Percentiles rank a stretch among this genome's conserved stretches.
Conservation (phyloP, 1,284 basidiomycete genomes). For the Veloporphyrellus conicus region DNA sequence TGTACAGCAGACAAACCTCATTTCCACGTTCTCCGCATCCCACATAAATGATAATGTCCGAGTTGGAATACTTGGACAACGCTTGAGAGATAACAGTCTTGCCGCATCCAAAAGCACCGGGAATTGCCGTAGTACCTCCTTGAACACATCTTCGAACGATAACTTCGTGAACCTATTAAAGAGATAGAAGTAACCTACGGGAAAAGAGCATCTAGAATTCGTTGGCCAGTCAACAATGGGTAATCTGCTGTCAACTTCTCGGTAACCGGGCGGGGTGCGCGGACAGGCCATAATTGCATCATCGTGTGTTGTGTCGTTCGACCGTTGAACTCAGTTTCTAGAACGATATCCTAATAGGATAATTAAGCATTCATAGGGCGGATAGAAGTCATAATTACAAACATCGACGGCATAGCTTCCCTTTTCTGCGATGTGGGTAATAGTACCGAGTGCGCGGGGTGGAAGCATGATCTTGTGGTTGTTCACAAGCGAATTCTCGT, state of each 20-base stretch:
- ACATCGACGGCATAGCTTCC: slow-evolving; percentile 92
- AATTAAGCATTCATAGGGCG: slow-evolving; percentile 2
- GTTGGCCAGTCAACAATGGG: slow-evolving; percentile 94
- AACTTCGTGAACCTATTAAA: not conserved
- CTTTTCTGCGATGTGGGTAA: slow-evolving; percentile 92
- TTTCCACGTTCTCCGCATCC: slow-evolving; percentile 94
- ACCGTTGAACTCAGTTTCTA: slow-evolving; percentile 98
- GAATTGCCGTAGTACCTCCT: slow-evolving; percentile 98
- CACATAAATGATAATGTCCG: slow-evolving; percentile 99
- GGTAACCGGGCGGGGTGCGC: slow-evolving; percentile 91
- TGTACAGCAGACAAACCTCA: slow-evolving; percentile 48
- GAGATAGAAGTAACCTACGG: slow-evolving; percentile 53
- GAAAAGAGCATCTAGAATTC: slow-evolving; percentile 96
- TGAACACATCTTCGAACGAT: slow-evolving; percentile 76
- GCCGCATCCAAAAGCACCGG: slow-evolving; percentile 97
- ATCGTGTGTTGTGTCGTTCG: slow-evolving; percentile 91
- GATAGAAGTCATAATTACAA: slow-evolving; percentile 30
- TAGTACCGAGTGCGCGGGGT: slow-evolving; percentile 91
- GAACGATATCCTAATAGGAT: slow-evolving; percentile 73
- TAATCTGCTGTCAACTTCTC: slow-evolving; percentile 93
- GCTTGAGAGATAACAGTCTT: slow-evolving; percentile 98
- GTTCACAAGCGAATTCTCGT: slow-evolving; percentile 94
- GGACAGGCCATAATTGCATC: slow-evolving; percentile 99
- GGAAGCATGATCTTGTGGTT: slow-evolving; percentile 97
- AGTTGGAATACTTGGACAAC: slow-evolving; percentile 98